Conservation (phyloP, 306 rosid species). For the Psophocarpus tetragonolobus region DNA sequence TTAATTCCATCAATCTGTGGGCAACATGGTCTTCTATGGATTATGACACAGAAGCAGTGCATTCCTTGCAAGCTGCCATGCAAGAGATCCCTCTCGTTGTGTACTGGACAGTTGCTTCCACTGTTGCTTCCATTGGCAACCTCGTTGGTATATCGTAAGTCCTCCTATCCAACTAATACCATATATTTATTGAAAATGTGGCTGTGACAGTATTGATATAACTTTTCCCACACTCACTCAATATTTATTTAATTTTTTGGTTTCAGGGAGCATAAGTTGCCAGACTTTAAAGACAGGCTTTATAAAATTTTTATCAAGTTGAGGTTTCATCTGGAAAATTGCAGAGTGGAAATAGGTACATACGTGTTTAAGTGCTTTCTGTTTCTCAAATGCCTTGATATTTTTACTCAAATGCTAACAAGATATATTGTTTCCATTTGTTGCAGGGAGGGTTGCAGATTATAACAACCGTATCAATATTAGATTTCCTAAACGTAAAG, state of each 20-base stretch:
- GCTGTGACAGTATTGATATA: too few species aligned
- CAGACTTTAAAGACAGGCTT: conserved; percentile 17
- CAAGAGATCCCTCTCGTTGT: conserved; percentile 37
- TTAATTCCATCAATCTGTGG: conserved; percentile 36
- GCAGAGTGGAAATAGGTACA: conserved; percentile 15
- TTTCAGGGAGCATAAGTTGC: conserved; percentile 27
- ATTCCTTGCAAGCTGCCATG: not conserved
- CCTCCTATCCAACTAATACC: too few species aligned
- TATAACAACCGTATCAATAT: not conserved
- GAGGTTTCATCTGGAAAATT: not conserved
- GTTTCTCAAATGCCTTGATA: not conserved
- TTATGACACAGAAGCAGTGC: conserved; percentile 14
- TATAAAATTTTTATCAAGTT: not conserved
- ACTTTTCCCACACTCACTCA: too few species aligned
- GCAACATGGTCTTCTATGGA: conserved; percentile 6
- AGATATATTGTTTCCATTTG: not conserved
- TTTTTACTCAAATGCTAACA: not conserved
- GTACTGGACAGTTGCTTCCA: conserved; percentile 26
- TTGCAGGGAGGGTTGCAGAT: not conserved
- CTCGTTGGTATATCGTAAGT: conserved; percentile 33
- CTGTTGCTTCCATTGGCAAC: conserved; percentile 22
- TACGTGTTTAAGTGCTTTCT: not conserved
- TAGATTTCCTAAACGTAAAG: not conserved
- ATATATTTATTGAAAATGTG: too few species aligned
- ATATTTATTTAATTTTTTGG: not conserved